These are phyloP conservation scores for Serendipita indica DNA, from an alignment of 768 basidiomycete species.

Conservation along the genomic window DNA sequence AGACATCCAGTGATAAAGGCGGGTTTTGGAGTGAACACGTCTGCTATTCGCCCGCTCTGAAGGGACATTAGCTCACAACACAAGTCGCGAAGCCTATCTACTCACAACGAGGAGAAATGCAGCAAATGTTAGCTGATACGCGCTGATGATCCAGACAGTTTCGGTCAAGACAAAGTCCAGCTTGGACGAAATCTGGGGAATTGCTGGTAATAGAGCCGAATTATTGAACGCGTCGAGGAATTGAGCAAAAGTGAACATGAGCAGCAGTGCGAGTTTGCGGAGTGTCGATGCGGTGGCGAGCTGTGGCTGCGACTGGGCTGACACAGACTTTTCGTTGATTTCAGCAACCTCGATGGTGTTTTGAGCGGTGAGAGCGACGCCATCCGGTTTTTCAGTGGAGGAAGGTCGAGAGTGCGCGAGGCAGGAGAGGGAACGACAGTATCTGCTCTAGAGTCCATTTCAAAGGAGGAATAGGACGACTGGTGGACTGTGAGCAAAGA, in stretches of 20 bases:
- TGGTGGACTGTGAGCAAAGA: too few species aligned
- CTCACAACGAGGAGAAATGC: conserved; percentile 27
- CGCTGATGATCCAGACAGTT: conserved; percentile 29
- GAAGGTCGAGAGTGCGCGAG: too few species aligned
- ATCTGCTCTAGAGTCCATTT: too few species aligned
- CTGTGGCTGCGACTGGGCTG: neutral
- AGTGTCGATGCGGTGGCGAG: conserved; percentile 14
- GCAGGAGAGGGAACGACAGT: too few species aligned
- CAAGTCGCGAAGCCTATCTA: neutral
- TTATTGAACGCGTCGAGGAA: conserved; percentile 33
- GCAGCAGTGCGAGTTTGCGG: conserved; percentile 23
- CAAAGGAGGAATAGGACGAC: too few species aligned
- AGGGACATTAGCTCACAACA: neutral
- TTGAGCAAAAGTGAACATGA: conserved; percentile 28
- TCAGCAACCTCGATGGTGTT: neutral
- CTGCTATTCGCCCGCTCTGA: conserved; percentile 28
- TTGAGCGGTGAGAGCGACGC: neutral
- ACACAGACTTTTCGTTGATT: neutral
- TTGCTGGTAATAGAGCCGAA: conserved; percentile 27
- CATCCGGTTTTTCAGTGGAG: neutral
- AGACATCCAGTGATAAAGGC: conserved; percentile 26
- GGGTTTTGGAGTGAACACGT: conserved; percentile 29
- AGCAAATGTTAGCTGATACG: conserved; percentile 31
- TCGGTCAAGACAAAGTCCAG: conserved; percentile 18
- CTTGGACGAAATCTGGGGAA: conserved; percentile 19